Base-by-base conservation (phyloP, 140 eudicot genomes). In the Cichorium intybus region DNA sequence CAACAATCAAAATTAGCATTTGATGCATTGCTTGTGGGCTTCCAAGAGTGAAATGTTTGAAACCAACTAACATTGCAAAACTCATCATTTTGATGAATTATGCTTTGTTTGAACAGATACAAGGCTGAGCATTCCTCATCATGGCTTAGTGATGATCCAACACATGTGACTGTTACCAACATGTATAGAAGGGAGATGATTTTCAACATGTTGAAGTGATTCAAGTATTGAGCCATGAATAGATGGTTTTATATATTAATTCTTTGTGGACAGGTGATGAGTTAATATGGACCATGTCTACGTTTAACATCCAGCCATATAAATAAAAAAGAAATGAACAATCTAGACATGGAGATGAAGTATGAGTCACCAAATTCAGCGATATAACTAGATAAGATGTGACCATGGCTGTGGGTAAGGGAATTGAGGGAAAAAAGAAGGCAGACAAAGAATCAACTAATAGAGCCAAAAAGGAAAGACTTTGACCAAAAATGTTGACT, bases 91-190 rank as follows among this genome's bases (percentile, higher is more conserved):
- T 64, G n/a, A 21, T 37, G 60, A 10, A 43, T 10, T 10, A 67
- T 12, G 57, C 58, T 66, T 24, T 50, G 56, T 66, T 24, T 67
- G 45, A 75, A 75, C 8, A 24, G 28, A 20, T 59, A 68, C 60
- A 75, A 68, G 17, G 62, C 75, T 0, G 53, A 14, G 14, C 71
- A 60, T 49, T 68, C 71, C 5, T 60, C 26, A 17, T 67, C 56
- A 22, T 23, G 74, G 18, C 58, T 56, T 18, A 57, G 20, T 15
- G 33, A 55, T 12, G 74, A 56, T 37, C 15, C 20, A 7, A 7
- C 21, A 8, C 14, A 24, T 0, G 35, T 62, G 7, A 43, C 3
- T 22, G 17, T 0, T 15, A 39, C 26, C 20, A 45, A 45, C 4
- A 20, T 0, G 18, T 2, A 45, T 11, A 61, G 15, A 21, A 61